Base-by-base conservation (phyloP, 768 basidiomycete species). In the Trametes gibbosa region DNA sequence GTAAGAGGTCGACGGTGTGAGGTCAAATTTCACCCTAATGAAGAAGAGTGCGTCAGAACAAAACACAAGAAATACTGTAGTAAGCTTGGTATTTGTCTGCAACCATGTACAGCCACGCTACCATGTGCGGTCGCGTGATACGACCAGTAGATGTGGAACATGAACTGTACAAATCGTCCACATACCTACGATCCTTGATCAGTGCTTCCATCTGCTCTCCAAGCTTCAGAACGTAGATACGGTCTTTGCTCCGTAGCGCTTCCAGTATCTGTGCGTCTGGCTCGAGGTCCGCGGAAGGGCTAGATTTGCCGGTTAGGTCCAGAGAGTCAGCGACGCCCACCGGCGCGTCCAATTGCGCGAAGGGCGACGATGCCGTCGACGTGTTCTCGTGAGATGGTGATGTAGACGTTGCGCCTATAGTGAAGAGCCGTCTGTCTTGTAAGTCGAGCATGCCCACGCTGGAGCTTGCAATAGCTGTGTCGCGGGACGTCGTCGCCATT, bases 211-310 rank as follows among this genome's bases (percentile, higher is more conserved):
- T 90, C 64, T 77, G 79, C 76, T 94, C 92, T 58, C 90, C 92
- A n/a, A 94, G 81, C 77, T 89, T 92, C 67, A 94, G 76, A 47
- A 94, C 90, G 72, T 86, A 94, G 62, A 94, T 79, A 69, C 92
- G 81, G 73, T 94, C 92, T 76, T 94, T 94, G 80, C 86, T 87
- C 73, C 79, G 84, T 63, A 94, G 87, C 21, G 92, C 92, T 71
- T 94, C 91, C 66, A 93, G 68, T 66, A 94, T 91, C 72, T 88
- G 86, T 10, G 83, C 79, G 77, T 93, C 91, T 63, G 85, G 82
- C 61, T 89, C 89, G 56, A 70, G 42, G 39, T 64, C 63, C 48
- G 51, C 37, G 34, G 70, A 23, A 32, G 39, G 46, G 50, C 50
- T 29, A 1, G 42, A 45, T 13, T 55, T 41, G 24, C 49, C 23